These are phyloP conservation scores for Graphium sp. DNA, from an alignment of 2,329 filamentous ascomycete species.

Conservation along the genomic window DNA sequence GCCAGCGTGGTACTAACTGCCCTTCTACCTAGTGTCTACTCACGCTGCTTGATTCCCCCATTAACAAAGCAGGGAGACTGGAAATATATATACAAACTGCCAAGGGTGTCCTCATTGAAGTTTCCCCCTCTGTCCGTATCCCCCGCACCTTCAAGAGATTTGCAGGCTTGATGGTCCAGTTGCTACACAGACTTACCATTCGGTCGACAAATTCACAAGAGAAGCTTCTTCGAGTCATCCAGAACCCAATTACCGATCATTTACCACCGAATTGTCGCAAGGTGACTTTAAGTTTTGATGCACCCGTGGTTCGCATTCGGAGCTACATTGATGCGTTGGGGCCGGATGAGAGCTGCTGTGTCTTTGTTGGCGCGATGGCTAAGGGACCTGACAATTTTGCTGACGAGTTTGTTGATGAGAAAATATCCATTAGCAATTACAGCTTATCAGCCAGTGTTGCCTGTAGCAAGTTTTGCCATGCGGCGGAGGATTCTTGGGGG, in stretches of 20 bases:
- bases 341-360: slow-evolving; percentile 82
- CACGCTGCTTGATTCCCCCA: slow-evolving; percentile 88
- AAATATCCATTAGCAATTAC: slow-evolving; percentile 97
- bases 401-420: slow-evolving; percentile 85
- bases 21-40: slow-evolving; percentile 62
- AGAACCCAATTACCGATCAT: slow-evolving; percentile 95
- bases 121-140: slow-evolving; percentile 94
- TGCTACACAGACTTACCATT: slow-evolving; percentile 89
- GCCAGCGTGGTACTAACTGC: slow-evolving; percentile 8
- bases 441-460: slow-evolving; percentile 93
- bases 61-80: slow-evolving; percentile 95
- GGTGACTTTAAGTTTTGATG: slow-evolving; percentile 89
- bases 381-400: slow-evolving; percentile 94
- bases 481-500: slow-evolving; percentile 90
- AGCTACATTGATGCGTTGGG: slow-evolving; percentile 74
- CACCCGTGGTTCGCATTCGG: slow-evolving; percentile 68
- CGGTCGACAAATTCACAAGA: slow-evolving; percentile 93
- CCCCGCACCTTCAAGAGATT: slow-evolving; percentile 98
- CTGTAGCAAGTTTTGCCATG: slow-evolving; percentile 99
- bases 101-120: slow-evolving; percentile 92
- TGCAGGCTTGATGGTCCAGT: slow-evolving; percentile 94
- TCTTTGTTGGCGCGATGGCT: slow-evolving; percentile 97
- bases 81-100: slow-evolving; percentile 98
- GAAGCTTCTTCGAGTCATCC: slow-evolving; percentile 92
- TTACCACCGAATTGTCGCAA: slow-evolving; percentile 94